A percentile compares a stretch with the other conserved stretches of the same genome.
phyloP scores from a whole-genome alignment of 169 alveolate genomes.

The Cryptosporidium bovis region DNA sequence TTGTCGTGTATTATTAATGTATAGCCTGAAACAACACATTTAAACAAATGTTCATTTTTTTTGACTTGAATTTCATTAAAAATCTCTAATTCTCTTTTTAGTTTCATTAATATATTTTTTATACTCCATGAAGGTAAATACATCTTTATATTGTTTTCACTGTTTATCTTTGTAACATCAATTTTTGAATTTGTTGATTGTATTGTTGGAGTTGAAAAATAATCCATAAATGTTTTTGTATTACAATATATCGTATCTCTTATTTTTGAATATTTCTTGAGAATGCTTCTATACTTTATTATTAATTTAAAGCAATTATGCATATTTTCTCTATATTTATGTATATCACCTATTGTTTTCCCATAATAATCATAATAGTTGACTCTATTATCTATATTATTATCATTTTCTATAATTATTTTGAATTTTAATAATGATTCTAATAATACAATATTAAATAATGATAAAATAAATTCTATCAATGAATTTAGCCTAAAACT shows the following conservation, averaged over 20 bases:
- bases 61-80: not conserved
- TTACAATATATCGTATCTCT: not conserved
- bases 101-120: not conserved
- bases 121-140: constrained; percentile 66
- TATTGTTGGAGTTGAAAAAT: constrained; percentile 17
- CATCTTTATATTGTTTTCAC: constrained; percentile 8
- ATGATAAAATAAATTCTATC: not conserved
- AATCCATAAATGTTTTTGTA: not conserved
- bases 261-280: not conserved
- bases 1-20: constrained; percentile 42
- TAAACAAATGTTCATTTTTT: not conserved
- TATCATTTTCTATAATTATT: not conserved
- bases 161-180: not conserved
- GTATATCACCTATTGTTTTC: constrained; percentile 34
- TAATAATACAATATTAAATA: constrained; percentile 19
- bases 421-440: constrained; percentile 9
- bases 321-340: constrained; percentile 41
- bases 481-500: not conserved
- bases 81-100: constrained; percentile 5
- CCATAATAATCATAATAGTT: constrained; percentile 4
- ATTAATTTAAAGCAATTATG: constrained; percentile 24
- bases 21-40: constrained; percentile 37
- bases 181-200: not conserved
- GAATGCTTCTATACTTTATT: not conserved
- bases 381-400: not conserved